A percentile compares a stretch with the other conserved stretches of the same genome.
Evolutionary conservation across 2,329 filamentous ascomycete genomes (phyloP).

Genomic region (Fusarium heterosporum): DNA sequence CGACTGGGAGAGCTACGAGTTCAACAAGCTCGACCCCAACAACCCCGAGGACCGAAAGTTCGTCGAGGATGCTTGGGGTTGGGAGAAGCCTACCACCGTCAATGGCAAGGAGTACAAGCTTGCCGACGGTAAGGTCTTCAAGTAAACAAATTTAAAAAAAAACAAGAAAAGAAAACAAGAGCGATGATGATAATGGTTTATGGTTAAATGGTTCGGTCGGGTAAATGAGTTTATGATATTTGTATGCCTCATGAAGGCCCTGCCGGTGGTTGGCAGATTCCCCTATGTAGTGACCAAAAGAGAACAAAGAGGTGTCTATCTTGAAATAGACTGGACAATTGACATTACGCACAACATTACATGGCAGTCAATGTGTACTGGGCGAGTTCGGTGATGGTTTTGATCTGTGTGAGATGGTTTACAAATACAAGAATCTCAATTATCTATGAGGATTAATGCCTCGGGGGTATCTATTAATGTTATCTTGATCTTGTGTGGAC

Average conservation of each 20-base stretch:
- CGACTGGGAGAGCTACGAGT: slow-evolving; percentile 95
- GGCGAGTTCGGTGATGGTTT: not conserved
- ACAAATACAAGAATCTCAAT: not conserved
- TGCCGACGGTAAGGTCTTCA: slow-evolving; percentile 98
- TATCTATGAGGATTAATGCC: slow-evolving; percentile 22
- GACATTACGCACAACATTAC: slow-evolving; percentile 25
- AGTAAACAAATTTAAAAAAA: slow-evolving; percentile 69
- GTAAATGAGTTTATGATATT: slow-evolving; percentile 49
- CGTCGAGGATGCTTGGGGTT: slow-evolving; percentile 88
- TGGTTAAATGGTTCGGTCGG: slow-evolving; percentile 48
- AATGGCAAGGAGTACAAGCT: slow-evolving; percentile 90
- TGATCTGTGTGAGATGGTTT: not conserved
- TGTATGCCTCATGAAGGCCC: slow-evolving; percentile 43
- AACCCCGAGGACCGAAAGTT: slow-evolving; percentile 88
- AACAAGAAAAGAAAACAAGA: slow-evolving; percentile 33
- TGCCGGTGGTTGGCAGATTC: slow-evolving; percentile 37
- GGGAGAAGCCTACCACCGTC: slow-evolving; percentile 85
- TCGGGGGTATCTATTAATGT: slow-evolving; percentile 35
- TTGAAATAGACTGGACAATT: slow-evolving; percentile 37
- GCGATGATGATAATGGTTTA: slow-evolving; percentile 51
- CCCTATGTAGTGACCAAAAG: slow-evolving; percentile 38
- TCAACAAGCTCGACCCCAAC: slow-evolving; percentile 93
- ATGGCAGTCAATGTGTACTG: not conserved
- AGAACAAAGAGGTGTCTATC: slow-evolving; percentile 34
- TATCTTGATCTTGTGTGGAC: slow-evolving; percentile 3